Conservation (phyloP, 1,284 basidiomycete genomes). For the Ustilago cynodontis region DNA sequence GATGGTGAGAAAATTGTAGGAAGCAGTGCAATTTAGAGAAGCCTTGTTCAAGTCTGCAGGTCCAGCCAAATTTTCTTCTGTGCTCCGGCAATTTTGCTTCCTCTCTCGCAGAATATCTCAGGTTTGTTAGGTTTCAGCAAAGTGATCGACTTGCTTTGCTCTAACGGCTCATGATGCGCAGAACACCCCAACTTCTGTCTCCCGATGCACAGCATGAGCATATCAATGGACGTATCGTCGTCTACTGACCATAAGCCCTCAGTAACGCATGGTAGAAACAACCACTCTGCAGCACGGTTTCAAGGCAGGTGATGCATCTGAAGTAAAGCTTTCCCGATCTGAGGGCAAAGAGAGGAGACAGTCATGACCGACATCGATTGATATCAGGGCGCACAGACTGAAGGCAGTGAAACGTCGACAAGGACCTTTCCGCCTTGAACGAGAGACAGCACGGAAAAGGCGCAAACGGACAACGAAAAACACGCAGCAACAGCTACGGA, state of each 20-base stretch:
- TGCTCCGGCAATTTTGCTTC: conserved; percentile 10
- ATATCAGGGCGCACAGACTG: not conserved
- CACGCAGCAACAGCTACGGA: conserved; percentile 13
- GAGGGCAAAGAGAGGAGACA: not conserved
- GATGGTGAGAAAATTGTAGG: conserved; percentile 4
- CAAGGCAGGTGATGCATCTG: no score
- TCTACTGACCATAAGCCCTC: not conserved
- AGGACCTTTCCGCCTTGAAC: conserved; percentile 10
- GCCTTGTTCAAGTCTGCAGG: not conserved
- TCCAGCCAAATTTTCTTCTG: conserved; percentile 10
- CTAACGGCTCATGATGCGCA: not conserved
- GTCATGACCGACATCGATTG: conserved; percentile 24
- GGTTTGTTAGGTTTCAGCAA: not conserved
- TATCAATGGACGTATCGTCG: no score
- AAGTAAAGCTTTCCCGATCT: not conserved
- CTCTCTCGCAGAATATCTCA: not conserved
- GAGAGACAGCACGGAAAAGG: conserved; percentile 12
- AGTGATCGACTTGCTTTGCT: conserved; percentile 10
- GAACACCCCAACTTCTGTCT: conserved; percentile 5
- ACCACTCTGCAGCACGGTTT: no score
- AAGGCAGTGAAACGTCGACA: not conserved
- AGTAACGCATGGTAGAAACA: not conserved
- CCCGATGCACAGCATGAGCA: no score
- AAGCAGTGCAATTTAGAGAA: not conserved
- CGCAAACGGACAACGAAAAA: conserved; percentile 2